Evolutionary conservation across 1,284 basidiomycete species (phyloP), one percentile per base, ranked within the genome.

Genomic region (Quambalaria eucalypti): DNA sequence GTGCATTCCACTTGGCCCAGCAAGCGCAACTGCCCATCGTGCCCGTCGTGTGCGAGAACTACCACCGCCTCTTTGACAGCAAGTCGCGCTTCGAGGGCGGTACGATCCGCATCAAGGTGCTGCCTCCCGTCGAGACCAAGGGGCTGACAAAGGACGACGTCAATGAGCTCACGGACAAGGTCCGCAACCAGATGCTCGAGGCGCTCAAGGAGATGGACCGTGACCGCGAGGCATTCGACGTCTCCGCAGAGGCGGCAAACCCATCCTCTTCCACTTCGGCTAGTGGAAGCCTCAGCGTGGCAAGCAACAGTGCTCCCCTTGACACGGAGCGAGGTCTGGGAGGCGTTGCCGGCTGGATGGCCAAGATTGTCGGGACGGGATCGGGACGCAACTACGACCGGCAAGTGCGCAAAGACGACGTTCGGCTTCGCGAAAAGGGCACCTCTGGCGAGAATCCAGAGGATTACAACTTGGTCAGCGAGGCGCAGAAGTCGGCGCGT

Each of bases 1-100:
- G 95, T 38, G 92, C 91, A 0, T 98, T 98, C 81, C 90, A 98
- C 73, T 82, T 97, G 33, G 93, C 95, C 12, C 81, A 97, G 14
- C 86, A 95, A 77, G 85, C 86, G 6, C 85, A 85, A 23, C 60
- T 79, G 0, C 59, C 78, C 73, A 85, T 99, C 65, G 82, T 90
- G 16, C 91, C 93, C 8, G 83, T 98, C 52, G 86, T 98, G 0
- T 86, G 86, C 64, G 91, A 98, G 78, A 97, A 97, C 77, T 96
- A 96, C 76, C 87, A 87, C 82, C 79, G 83, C 57, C 68, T 93
- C 26, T 73, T 67, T 56, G 95, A 93, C 77, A 84, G 83, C 59
- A 81, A 84, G 65, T 85, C 84, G 48, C 76, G 87, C 14, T 90
- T 97, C 67, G 85, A 87, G 39, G 77, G 80, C 29, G 93, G 92